Evolutionary conservation across 441 rosid genomes (phyloP).

Genomic region (Euphorbia celastroides): DNA sequence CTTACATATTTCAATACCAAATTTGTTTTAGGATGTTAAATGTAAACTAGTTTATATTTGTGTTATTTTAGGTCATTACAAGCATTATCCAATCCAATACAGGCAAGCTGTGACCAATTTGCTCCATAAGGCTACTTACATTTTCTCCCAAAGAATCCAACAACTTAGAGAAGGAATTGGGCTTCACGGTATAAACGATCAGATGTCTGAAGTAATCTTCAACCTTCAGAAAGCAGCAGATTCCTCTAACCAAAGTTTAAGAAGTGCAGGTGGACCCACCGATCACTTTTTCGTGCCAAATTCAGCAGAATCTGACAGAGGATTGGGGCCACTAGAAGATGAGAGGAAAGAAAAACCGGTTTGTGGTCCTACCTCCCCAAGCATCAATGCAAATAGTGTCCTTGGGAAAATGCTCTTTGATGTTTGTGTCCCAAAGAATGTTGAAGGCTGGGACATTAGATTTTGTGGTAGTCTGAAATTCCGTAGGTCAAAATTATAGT

Average conservation of each 20-base stretch:
- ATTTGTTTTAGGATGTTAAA: too few relatives aligned
- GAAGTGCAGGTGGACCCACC: constrained; percentile 64
- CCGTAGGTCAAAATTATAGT: constrained; percentile 65
- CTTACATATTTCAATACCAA: not conserved
- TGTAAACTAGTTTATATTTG: constrained; percentile 12
- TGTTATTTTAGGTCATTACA: constrained; percentile 67
- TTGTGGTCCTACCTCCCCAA: constrained; percentile 40
- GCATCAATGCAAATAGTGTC: constrained; percentile 71
- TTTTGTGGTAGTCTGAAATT: constrained; percentile 54
- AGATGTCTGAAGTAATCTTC: constrained; percentile 71
- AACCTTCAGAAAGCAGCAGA: constrained; percentile 88
- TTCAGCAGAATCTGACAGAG: constrained; percentile 40
- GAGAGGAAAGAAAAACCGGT: constrained; percentile 44
- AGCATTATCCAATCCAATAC: constrained; percentile 69
- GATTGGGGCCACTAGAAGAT: constrained; percentile 41
- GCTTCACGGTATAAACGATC: constrained; percentile 52
- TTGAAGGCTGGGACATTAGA: constrained; percentile 96
- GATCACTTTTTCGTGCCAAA: constrained; percentile 84
- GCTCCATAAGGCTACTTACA: constrained; percentile 56
- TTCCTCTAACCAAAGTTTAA: constrained; percentile 77
- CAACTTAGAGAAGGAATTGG: constrained; percentile 53
- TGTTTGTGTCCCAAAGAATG: constrained; percentile 77
- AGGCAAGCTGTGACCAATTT: constrained; percentile 58
- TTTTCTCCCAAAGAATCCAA: constrained; percentile 50
- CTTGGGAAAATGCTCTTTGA: constrained; percentile 82